phyloP scores from a whole-genome alignment of 192 early-diverging fungal species.

The Dispira parvispora region DNA sequence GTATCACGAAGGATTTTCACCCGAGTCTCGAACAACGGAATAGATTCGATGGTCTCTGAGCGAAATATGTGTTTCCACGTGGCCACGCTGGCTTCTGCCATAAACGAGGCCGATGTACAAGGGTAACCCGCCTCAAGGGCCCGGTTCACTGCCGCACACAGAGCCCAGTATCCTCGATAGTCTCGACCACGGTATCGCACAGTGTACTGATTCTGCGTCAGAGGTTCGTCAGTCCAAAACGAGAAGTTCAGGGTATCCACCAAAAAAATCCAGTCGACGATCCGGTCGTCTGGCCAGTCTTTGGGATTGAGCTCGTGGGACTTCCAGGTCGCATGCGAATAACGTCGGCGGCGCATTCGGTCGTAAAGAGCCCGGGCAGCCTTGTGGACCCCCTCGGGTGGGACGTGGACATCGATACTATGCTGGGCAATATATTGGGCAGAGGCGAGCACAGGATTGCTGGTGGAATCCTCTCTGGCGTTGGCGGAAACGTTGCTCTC shows the following conservation, averaged over 20 bases:
- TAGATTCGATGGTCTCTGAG: conserved; percentile 28
- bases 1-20: conserved; percentile 44
- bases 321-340: conserved; percentile 45
- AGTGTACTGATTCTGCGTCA: conserved; percentile 29
- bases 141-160: conserved; percentile 60
- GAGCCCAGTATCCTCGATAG: conserved; percentile 70
- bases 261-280: conserved; percentile 67
- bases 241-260: conserved; percentile 75
- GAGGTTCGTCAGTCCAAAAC: conserved; percentile 49
- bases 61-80: conserved; percentile 40
- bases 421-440: too few relatives aligned
- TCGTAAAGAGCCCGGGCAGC: too few relatives aligned
- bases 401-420: too few relatives aligned
- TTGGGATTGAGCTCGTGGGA: conserved; percentile 45
- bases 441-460: too few relatives aligned
- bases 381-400: too few relatives aligned
- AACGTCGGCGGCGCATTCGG: conserved; percentile 39
- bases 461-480: too few relatives aligned
- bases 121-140: conserved; percentile 39
- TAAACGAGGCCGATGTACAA: conserved; percentile 37
- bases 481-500: too few relatives aligned
- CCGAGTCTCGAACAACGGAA: conserved; percentile 43
- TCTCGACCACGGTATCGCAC: conserved; percentile 33
- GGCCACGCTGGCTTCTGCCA: neutral
- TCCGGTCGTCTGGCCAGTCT: conserved; percentile 17